phyloP scores from a whole-genome alignment of 1,139 yeast genomes.

The Zygosaccharomyces pseudobailii region DNA sequence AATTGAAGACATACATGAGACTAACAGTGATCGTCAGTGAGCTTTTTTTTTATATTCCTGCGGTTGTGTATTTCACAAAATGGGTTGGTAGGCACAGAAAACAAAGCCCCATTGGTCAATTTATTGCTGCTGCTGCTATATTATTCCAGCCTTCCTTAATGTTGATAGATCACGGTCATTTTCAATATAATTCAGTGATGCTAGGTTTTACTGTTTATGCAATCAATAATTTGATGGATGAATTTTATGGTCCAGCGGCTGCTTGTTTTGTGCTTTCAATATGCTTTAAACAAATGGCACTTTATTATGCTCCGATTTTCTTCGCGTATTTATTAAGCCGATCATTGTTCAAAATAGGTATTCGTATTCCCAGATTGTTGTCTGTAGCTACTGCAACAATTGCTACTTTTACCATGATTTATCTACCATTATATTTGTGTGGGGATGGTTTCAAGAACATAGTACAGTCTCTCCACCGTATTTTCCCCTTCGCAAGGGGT shows the following conservation, averaged over 20 bases:
- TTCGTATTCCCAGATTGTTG: conserved; percentile 48
- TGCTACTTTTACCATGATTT: conserved; percentile 46
- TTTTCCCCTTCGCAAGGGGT: conserved; percentile 91
- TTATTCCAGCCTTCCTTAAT: conserved; percentile 77
- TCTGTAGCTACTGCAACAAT: conserved; percentile 62
- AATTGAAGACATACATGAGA: conserved; percentile 77
- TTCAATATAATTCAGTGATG: conserved; percentile 93
- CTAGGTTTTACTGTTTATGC: conserved; percentile 74
- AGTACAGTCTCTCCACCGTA: conserved; percentile 50
- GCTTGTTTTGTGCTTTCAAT: conserved; percentile 72
- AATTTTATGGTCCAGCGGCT: conserved; percentile 65
- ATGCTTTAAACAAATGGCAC: conserved; percentile 91
- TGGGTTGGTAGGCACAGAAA: conserved; percentile 54
- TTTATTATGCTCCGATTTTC: conserved; percentile 86
- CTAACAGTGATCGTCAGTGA: conserved; percentile 74
- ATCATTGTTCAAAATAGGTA: conserved; percentile 33
- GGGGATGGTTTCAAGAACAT: conserved; percentile 40
- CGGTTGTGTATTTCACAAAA: conserved; percentile 61
- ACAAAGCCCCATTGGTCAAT: conserved; percentile 66
- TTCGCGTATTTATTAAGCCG: conserved; percentile 54
- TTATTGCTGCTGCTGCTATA: conserved; percentile 67
- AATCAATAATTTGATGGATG: conserved; percentile 59
- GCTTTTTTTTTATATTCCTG: conserved; percentile 69
- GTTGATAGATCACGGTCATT: conserved; percentile 94
- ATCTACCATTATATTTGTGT: conserved; percentile 57